phyloP scores from a whole-genome alignment of 129 eudicot genomes.

The Ambrosia trifida region DNA sequence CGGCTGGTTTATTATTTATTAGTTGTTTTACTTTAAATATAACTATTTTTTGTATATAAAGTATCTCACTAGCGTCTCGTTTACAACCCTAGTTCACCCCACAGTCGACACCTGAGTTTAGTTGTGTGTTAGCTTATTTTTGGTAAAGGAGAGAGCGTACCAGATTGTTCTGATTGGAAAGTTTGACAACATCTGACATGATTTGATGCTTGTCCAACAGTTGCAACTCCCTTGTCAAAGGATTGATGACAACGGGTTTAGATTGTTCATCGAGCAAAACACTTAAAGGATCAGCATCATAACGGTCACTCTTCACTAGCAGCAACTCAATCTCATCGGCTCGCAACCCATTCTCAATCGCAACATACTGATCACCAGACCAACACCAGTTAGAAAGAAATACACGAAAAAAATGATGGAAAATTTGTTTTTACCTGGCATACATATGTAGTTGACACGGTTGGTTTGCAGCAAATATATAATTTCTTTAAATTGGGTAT shows the following conservation, averaged over 20 bases:
- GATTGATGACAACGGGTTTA: conserved; percentile 35
- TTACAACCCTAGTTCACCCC: no score
- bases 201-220: conserved; percentile 53
- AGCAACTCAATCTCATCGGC: conserved; percentile 59
- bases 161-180: conserved; percentile 44
- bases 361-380: conserved; percentile 52
- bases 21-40: no score
- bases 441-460: conserved; percentile 42
- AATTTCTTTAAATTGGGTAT: conserved; percentile 53
- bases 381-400: conserved; percentile 6
- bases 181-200: conserved; percentile 46
- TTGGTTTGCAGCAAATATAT: conserved; percentile 59
- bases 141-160: conserved; percentile 34
- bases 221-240: conserved; percentile 47
- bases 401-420: background rate
- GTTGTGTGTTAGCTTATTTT: background rate
- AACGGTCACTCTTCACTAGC: conserved; percentile 39
- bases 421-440: conserved; percentile 44
- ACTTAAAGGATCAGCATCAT: conserved; percentile 14
- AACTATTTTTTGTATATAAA: no score
- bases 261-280: conserved; percentile 28
- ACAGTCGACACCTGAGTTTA: no score
- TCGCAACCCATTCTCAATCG: conserved; percentile 43
- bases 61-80: no score
- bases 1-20: no score